A percentile compares a stretch with the other conserved stretches of the same genome.
Conservation (phyloP, 371 early-diverging fungal genomes). For the Mortierella sp. region DNA sequence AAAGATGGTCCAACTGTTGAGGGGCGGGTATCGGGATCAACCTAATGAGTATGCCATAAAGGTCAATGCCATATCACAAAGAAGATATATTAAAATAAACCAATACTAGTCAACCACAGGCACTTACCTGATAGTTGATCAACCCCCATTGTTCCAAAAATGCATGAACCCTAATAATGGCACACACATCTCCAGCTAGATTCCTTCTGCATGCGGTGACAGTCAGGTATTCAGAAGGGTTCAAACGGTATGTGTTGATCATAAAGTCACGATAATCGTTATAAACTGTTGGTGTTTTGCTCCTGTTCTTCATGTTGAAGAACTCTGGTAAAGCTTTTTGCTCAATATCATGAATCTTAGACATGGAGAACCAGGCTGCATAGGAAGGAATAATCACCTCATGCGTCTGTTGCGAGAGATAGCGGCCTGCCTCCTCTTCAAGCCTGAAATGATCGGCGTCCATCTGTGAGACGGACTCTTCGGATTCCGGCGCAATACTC, state of each 20-base stretch:
- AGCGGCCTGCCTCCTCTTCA: conserved; percentile 80
- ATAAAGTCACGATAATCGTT: conserved; percentile 98
- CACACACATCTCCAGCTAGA: conserved; percentile 97
- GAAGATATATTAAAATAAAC: not conserved
- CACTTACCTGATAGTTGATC: conserved; percentile 94
- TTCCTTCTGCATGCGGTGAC: conserved; percentile 97
- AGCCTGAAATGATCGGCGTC: conserved; percentile 55
- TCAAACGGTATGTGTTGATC: conserved; percentile 96
- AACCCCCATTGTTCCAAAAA: conserved; percentile 99
- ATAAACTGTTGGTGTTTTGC: conserved; percentile 93
- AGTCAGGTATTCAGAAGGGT: conserved; percentile 95
- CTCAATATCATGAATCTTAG: conserved; percentile 91
- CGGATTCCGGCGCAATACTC: conserved; percentile 47
- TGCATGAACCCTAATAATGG: conserved; percentile 97
- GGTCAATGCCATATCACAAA: not conserved
- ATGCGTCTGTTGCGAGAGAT: conserved; percentile 79
- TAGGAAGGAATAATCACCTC: conserved; percentile 88
- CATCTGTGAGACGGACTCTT: conserved; percentile 25
- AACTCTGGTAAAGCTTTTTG: conserved; percentile 94
- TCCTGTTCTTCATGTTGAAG: conserved; percentile 90
- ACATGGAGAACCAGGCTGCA: conserved; percentile 94
- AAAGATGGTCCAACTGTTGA: conserved; percentile 94
- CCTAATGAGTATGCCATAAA: conserved; percentile 59
- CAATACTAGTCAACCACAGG: not conserved
- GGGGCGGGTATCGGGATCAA: conserved; percentile 93